A percentile compares a stretch with the other conserved stretches of the same genome.
Conservation (phyloP, 2,329 filamentous ascomycete genomes). For the Cyphellophora europaea region DNA sequence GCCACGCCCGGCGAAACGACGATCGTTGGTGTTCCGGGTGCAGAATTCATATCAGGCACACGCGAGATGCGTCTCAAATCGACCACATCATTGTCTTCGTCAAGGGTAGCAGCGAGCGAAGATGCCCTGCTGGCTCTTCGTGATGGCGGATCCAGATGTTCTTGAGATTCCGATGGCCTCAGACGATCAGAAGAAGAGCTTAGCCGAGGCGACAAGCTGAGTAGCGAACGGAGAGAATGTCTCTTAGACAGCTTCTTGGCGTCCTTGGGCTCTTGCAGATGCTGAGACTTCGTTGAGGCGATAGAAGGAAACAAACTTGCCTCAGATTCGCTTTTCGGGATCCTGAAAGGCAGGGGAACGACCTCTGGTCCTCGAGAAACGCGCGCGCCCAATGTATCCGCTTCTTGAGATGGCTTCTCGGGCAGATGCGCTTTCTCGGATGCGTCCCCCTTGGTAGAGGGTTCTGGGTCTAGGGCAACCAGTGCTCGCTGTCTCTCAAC, state of each 20-base stretch:
- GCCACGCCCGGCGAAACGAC: too few species aligned
- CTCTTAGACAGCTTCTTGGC: conserved; percentile 5
- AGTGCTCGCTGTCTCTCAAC: conserved; percentile 73
- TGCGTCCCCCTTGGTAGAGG: neutral
- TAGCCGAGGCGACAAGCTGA: conserved; percentile 8
- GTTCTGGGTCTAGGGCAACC: conserved; percentile 52
- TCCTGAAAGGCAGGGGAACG: neutral
- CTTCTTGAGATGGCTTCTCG: neutral
- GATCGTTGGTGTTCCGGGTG: too few species aligned
- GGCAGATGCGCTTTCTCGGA: neutral
- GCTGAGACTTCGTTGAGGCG: too few species aligned
- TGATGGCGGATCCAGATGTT: conserved; percentile 12
- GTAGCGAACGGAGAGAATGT: conserved; percentile 10
- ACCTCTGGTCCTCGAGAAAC: neutral
- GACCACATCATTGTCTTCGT: conserved; percentile 13
- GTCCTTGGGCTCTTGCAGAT: too few species aligned
- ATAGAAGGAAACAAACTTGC: too few species aligned
- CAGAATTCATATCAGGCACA: too few species aligned
- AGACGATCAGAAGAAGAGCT: conserved; percentile 3
- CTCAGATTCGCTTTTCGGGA: neutral
- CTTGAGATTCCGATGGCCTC: conserved; percentile 11
- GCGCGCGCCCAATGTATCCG: neutral
- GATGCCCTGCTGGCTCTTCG: conserved; percentile 14
- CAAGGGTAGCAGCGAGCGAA: conserved; percentile 17
- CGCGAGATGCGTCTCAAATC: too few species aligned